These are phyloP conservation scores for Xenoacremonium recifei DNA, from an alignment of 2,329 filamentous ascomycete species.

Conservation along the genomic window DNA sequence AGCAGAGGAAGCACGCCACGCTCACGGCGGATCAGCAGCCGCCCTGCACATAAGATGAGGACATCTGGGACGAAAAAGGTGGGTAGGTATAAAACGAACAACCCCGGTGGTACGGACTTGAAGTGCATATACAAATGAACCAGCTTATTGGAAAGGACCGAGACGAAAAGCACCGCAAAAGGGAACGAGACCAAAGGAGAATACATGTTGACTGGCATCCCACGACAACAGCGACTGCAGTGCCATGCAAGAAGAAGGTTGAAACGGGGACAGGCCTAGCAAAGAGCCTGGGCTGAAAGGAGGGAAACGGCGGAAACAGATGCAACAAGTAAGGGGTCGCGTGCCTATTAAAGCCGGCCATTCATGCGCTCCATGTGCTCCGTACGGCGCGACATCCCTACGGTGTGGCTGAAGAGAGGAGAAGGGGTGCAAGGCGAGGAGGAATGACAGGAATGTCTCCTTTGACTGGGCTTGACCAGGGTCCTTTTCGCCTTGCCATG, in stretches of 20 bases:
- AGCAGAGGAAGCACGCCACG: constrained; percentile 20
- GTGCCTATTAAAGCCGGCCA: no score
- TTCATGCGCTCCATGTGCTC: no score
- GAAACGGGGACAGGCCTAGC: no score
- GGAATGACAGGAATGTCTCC: no score
- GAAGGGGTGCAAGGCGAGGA: no score
- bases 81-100: constrained; percentile 31
- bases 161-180: constrained; percentile 29
- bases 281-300: neutral
- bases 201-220: constrained; percentile 9
- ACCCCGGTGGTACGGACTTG: constrained; percentile 21
- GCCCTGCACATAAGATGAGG: constrained; percentile 20
- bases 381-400: no score
- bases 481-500: no score
- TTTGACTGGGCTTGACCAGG: no score
- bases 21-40: constrained; percentile 24
- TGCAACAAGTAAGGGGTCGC: no score
- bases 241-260: neutral
- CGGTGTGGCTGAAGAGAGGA: no score
- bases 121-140: constrained; percentile 27
- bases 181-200: constrained; percentile 24
- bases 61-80: constrained; percentile 30
- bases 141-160: constrained; percentile 26
- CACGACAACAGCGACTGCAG: no score
- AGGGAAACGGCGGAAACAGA: neutral